Conservation (phyloP, 1,139 yeast species). For the Pichia sp. region DNA sequence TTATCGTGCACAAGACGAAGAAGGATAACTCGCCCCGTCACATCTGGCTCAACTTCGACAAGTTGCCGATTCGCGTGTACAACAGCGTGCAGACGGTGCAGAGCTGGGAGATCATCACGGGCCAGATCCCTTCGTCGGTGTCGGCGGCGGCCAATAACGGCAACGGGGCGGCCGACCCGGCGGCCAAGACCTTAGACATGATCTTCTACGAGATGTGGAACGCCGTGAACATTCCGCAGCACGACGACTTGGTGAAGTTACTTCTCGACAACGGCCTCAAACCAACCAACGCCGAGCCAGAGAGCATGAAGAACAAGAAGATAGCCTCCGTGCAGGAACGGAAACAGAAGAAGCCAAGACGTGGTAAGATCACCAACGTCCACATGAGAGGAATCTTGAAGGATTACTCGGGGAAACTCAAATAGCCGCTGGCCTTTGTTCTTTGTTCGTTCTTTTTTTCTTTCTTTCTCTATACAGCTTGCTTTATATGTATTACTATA, state of each 20-base stretch:
- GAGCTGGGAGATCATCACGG: conserved; percentile 26
- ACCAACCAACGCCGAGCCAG: conserved; percentile 98
- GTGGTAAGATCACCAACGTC: conserved; percentile 90
- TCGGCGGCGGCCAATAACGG: not conserved
- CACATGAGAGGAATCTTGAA: conserved; percentile 94
- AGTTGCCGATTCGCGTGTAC: conserved; percentile 41
- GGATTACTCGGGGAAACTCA: conserved; percentile 53
- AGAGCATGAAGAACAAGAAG: conserved; percentile 60
- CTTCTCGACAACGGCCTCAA: conserved; percentile 81
- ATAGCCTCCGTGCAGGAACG: conserved; percentile 50
- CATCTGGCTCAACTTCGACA: conserved; percentile 86
- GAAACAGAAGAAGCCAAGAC: conserved; percentile 87
- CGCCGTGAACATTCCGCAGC: conserved; percentile 70
- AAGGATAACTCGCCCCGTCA: conserved; percentile 88
- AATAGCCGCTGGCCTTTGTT: conserved; percentile 1
- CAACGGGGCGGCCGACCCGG: conserved; percentile 4
- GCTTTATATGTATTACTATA: conserved; percentile 2
- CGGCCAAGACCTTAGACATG: conserved; percentile 12
- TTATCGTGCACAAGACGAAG: conserved; percentile 80
- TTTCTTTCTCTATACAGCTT: not conserved
- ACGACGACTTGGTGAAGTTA: conserved; percentile 72
- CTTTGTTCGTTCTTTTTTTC: not conserved
- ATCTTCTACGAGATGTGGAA: conserved; percentile 75
- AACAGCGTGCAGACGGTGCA: conserved; percentile 33
- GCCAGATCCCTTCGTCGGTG: conserved; percentile 5